Percentiles rank a stretch among this genome's conserved stretches.
phyloP scores from a whole-genome alignment of 2,329 filamentous ascomycete genomes.

The Zelopaecilomyces penicillatus region DNA sequence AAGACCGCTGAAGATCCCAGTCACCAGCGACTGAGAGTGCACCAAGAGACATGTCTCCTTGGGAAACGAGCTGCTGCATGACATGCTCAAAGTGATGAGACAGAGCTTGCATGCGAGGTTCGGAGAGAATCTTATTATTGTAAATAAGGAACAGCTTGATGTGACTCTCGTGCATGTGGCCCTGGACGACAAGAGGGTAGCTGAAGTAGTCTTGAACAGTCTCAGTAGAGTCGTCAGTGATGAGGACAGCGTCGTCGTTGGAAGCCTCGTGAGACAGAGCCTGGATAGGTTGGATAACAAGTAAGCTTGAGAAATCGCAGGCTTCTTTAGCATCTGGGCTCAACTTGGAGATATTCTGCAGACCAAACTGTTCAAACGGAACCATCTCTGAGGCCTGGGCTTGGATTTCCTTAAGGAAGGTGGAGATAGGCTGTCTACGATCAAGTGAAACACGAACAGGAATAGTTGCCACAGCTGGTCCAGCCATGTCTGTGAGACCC shows the following conservation, averaged over 20 bases:
- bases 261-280: background rate
- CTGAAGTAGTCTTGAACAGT: constrained; percentile 3
- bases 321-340: constrained; percentile 10
- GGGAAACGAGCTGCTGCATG: constrained; percentile 2
- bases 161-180: background rate
- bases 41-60: background rate
- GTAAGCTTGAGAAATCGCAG: constrained; percentile 13
- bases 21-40: background rate
- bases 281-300: constrained; percentile 12
- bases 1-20: background rate
- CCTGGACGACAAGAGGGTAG: constrained; percentile 6
- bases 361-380: constrained; percentile 14
- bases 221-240: background rate
- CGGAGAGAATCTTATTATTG: background rate
- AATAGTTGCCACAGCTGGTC: constrained; percentile 13
- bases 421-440: background rate
- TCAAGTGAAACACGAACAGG: constrained; percentile 7
- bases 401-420: constrained; percentile 9
- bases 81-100: constrained; percentile 6
- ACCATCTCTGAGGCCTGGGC: constrained; percentile 13
- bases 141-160: constrained; percentile 5
- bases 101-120: background rate
- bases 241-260: background rate
- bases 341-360: constrained; percentile 16
- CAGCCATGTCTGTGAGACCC: constrained; percentile 14